These are phyloP conservation scores for Kipferlia bialata DNA, from an alignment of 78 protist genomes.

Conservation along the genomic window DNA sequence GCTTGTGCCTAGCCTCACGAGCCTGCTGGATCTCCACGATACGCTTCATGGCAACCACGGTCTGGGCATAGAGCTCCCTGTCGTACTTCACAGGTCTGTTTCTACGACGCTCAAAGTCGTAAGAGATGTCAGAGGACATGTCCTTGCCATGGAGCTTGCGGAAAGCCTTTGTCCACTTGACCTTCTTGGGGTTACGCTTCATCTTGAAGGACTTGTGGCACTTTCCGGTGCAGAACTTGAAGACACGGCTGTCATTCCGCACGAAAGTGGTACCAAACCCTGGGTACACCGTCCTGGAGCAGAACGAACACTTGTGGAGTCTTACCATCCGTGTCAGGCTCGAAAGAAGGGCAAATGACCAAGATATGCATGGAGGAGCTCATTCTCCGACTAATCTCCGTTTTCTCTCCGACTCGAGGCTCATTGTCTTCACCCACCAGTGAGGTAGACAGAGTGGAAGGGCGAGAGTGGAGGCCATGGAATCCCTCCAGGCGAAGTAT, in stretches of 20 bases:
- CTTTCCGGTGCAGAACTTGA: conserved; percentile 85
- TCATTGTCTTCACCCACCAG: too few relatives aligned
- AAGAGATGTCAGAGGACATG: conserved; percentile 51
- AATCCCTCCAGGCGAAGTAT: too few relatives aligned
- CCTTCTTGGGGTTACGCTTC: conserved; percentile 92
- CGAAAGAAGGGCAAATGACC: too few relatives aligned
- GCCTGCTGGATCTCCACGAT: conserved; percentile 43
- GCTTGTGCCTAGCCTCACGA: conserved; percentile 38
- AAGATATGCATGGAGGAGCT: too few relatives aligned
- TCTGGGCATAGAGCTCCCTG: conserved; percentile 60
- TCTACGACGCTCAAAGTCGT: conserved; percentile 82
- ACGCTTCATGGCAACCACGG: conserved; percentile 62
- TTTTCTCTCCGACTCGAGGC: too few relatives aligned
- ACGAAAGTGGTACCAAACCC: conserved; percentile 91
- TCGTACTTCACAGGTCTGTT: conserved; percentile 80
- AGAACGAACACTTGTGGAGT: conserved; percentile 68
- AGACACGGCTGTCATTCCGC: conserved; percentile 75
- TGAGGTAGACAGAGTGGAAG: too few relatives aligned
- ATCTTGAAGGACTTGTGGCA: conserved; percentile 79
- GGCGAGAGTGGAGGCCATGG: too few relatives aligned
- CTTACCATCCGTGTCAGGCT: too few relatives aligned
- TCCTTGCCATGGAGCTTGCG: conserved; percentile 83
- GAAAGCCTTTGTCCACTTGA: conserved; percentile 96
- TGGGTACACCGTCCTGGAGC: conserved; percentile 81
- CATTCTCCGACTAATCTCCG: too few relatives aligned